Evolutionary conservation across 2,329 filamentous ascomycete species (phyloP).

Genomic region (Epichloe uncinata): DNA sequence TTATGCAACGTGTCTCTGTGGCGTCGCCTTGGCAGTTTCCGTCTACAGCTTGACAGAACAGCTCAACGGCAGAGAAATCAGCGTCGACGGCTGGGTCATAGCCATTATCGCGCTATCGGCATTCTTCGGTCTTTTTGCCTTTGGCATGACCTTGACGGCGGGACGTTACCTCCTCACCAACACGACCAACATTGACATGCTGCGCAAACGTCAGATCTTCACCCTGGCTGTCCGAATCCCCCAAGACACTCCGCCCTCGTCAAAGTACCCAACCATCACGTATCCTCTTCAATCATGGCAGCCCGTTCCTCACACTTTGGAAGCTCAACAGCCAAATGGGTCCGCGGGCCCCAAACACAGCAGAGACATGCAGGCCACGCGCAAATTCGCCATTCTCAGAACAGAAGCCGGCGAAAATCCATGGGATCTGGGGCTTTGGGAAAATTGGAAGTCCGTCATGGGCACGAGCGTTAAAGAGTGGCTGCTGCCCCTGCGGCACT

Average conservation of each 20-base stretch:
- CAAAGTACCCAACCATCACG: constrained; percentile 37
- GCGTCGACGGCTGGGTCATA: constrained; percentile 47
- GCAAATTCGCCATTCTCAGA: constrained; percentile 67
- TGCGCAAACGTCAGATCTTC: constrained; percentile 50
- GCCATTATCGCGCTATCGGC: constrained; percentile 51
- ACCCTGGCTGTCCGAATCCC: constrained; percentile 62
- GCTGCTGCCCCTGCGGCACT: constrained; percentile 62
- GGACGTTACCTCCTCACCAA: constrained; percentile 58
- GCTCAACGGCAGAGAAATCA: constrained; percentile 21
- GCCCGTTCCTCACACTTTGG: neutral
- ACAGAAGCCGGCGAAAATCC: constrained; percentile 68
- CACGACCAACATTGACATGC: constrained; percentile 71
- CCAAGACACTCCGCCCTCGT: constrained; percentile 26
- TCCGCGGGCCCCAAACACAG: constrained; percentile 9
- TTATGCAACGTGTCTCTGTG: constrained; percentile 57
- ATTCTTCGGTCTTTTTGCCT: constrained; percentile 70
- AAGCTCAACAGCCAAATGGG: constrained; percentile 6
- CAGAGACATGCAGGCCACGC: constrained; percentile 35
- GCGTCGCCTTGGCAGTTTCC: constrained; percentile 47
- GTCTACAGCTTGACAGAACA: constrained; percentile 50
- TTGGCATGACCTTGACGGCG: constrained; percentile 63
- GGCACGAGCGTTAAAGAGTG: constrained; percentile 59
- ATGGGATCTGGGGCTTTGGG: constrained; percentile 59
- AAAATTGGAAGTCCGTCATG: constrained; percentile 72
- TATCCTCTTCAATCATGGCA: constrained; percentile 36